Evolutionary conservation across 202 grass and related monocot genomes (phyloP), one percentile per base, ranked within the genome.

Genomic region (Cymbopogon flexuosus): DNA sequence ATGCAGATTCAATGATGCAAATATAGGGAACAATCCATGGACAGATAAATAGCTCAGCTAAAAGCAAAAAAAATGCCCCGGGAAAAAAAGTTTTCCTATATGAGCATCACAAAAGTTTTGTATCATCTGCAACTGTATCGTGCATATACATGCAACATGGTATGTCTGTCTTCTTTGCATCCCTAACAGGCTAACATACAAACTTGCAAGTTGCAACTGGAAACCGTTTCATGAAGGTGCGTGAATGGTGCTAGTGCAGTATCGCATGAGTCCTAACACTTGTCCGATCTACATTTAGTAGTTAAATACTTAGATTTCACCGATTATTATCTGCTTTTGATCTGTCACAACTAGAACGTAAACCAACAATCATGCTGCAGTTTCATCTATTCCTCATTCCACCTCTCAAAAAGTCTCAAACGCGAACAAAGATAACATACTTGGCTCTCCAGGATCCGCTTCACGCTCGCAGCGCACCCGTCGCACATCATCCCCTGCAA

Each of bases 401-500:
- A 39, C 45, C 45, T 14, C 1, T 7, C 4, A 9, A 16, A 9
- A 16, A 66, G 8, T 51, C 30, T 34, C 11, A 23, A 22, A 61
- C 8, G 9, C 2, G 10, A 45, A 37, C 8, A 46, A 2, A n/a
- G 30, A 10, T 2, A 29, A 3, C 57, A 68, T 66, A 97, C 94
- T 60, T 82, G 92, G 72, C 90, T 89, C 52, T 98, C 95, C 73
- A 98, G 84, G 43, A 98, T 98, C 63, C 87, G 71, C 61, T 95
- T 95, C 79, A 98, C 92, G 47, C 92, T 98, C 5, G 88, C 72
- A 3, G 92, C 90, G 69, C 96, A 98, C 70, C 96, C 92, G 37
- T 90, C 90, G 27, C 95, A 98, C 71, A 88, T 88, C 92, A 98
- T 98, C 2, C 92, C 92, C 88, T 98, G 88, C 42, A 76, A 74